phyloP scores from a whole-genome alignment of 257 asterid species.

The Nicotiana tabacum region DNA sequence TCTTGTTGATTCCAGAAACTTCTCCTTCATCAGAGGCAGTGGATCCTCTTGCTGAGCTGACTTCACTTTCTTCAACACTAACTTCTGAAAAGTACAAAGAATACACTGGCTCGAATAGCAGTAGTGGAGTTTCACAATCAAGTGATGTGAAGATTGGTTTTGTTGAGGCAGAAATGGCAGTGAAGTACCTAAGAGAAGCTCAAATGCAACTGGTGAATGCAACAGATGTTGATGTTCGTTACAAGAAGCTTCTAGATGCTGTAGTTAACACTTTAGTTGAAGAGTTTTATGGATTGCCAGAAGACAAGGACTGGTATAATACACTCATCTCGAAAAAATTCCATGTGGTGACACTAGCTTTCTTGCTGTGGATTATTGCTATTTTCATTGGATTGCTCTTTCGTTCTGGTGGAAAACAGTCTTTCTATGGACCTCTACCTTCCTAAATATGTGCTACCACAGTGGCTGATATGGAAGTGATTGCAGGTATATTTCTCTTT shows the following conservation, averaged over 20 bases:
- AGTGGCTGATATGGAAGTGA: neutral
- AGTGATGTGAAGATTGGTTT: neutral
- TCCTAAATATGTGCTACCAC: conserved; percentile 28
- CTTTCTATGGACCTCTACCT: conserved; percentile 34
- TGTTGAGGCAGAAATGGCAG: conserved; percentile 42
- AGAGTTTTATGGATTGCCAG: conserved; percentile 33
- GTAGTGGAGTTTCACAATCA: neutral
- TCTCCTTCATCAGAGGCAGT: neutral
- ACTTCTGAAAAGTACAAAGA: neutral
- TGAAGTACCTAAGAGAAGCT: conserved; percentile 49
- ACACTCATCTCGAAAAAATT: conserved; percentile 26
- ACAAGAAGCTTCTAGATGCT: conserved; percentile 53
- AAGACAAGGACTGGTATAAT: conserved; percentile 35
- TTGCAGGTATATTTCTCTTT: conserved; percentile 2
- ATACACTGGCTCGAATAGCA: neutral
- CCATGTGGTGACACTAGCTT: conserved; percentile 25
- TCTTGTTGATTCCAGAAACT: neutral
- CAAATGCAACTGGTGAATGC: conserved; percentile 37
- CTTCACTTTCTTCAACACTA: neutral
- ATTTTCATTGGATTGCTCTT: conserved; percentile 19
- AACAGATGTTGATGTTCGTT: conserved; percentile 26
- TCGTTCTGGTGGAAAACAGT: conserved; percentile 11
- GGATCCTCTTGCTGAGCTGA: neutral
- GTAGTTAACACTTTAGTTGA: conserved; percentile 30
- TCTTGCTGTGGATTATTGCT: conserved; percentile 34